Evolutionary conservation across 2,329 filamentous ascomycete genomes (phyloP).

Genomic region (Botrytis fabae): DNA sequence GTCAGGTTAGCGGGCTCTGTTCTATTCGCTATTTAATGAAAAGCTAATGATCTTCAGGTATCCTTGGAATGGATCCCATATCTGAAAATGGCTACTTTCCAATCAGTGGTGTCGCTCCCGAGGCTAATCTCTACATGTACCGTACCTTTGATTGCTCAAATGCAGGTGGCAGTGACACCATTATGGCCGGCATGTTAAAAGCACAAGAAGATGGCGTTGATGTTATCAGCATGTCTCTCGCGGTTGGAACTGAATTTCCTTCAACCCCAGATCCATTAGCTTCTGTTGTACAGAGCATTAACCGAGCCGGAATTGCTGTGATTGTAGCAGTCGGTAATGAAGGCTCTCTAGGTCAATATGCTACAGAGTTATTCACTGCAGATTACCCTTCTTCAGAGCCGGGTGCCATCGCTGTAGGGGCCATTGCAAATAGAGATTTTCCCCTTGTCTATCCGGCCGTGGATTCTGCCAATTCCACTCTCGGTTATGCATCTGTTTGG

Average conservation of each 20-base stretch:
- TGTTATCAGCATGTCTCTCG: slow-evolving; percentile 35
- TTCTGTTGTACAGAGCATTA: slow-evolving; percentile 20
- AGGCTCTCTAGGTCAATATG: slow-evolving; percentile 17
- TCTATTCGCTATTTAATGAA: not conserved
- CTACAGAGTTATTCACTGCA: slow-evolving; percentile 25
- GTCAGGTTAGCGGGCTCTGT: slow-evolving; percentile 23
- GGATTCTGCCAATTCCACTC: slow-evolving; percentile 23
- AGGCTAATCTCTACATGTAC: slow-evolving; percentile 33
- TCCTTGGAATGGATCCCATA: slow-evolving; percentile 31
- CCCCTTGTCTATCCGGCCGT: slow-evolving; percentile 28
- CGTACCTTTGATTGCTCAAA: slow-evolving; percentile 31
- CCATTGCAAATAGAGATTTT: slow-evolving; percentile 28
- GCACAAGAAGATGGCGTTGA: slow-evolving; percentile 33
- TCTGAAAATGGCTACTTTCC: slow-evolving; percentile 24
- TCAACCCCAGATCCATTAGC: slow-evolving; percentile 25
- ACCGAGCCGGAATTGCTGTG: slow-evolving; percentile 21
- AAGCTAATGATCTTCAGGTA: slow-evolving; percentile 23
- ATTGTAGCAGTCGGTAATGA: slow-evolving; percentile 30
- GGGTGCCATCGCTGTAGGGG: slow-evolving; percentile 29
- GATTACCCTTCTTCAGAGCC: slow-evolving; percentile 27
- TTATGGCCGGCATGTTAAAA: slow-evolving; percentile 32
- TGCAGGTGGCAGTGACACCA: slow-evolving; percentile 26
- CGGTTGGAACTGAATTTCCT: slow-evolving; percentile 20
- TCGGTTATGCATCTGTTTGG: slow-evolving; percentile 31
- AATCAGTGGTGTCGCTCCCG: slow-evolving; percentile 32